Evolutionary conservation across 2,329 filamentous ascomycete species (phyloP).

Genomic region (Microcyclospora tardicrescens): DNA sequence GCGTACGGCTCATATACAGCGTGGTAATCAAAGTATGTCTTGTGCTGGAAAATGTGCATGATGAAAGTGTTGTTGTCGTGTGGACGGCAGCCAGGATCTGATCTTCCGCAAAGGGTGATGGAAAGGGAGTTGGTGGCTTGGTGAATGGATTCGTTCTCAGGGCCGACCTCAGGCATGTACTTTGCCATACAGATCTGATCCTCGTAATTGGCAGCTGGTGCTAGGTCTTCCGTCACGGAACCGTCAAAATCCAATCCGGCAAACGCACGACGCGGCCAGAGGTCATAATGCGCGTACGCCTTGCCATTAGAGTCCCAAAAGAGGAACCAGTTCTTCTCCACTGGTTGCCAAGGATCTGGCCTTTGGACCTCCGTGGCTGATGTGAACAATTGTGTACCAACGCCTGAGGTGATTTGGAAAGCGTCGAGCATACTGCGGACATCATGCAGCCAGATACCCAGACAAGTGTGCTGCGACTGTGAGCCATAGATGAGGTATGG

Average conservation of each 20-base stretch:
- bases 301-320: conserved; percentile 41
- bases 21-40: conserved; percentile 36
- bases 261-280: conserved; percentile 36
- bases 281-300: conserved; percentile 41
- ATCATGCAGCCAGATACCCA: conserved; percentile 43
- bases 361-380: conserved; percentile 38
- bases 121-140: conserved; percentile 46
- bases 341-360: conserved; percentile 27
- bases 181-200: conserved; percentile 38
- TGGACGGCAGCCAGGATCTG: conserved; percentile 31
- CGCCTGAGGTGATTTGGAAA: neutral
- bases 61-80: conserved; percentile 40
- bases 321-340: conserved; percentile 50
- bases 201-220: conserved; percentile 19
- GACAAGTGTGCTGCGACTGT: conserved; percentile 41
- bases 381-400: conserved; percentile 22
- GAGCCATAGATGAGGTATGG: conserved; percentile 42
- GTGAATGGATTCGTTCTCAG: conserved; percentile 35
- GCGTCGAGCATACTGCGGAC: conserved; percentile 32
- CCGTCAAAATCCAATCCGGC: conserved; percentile 33
- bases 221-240: conserved; percentile 35
- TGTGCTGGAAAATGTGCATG: conserved; percentile 42
- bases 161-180: conserved; percentile 8
- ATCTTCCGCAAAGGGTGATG: conserved; percentile 39
- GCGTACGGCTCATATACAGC: conserved; percentile 41